Base-by-base conservation (phyloP, 208 protist species). In the Endotrypanum monterogeii region DNA sequence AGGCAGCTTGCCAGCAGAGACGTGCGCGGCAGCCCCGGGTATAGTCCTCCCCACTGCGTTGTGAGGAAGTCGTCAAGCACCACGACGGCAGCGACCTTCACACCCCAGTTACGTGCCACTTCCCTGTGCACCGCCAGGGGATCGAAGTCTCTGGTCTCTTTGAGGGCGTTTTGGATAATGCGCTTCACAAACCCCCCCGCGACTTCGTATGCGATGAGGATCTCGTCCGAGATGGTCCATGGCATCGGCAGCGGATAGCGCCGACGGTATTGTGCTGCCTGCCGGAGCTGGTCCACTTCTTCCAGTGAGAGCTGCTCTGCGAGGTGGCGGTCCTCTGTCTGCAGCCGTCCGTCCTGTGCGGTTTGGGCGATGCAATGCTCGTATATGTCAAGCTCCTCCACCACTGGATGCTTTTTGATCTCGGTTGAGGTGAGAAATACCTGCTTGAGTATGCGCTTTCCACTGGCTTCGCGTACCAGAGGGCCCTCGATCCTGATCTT, bases 401-500 rank as follows among this genome's bases (percentile, higher is more conserved):
- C 63, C 63, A 94, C 83, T n/a, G 83, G 71, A 32, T 67, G 60
- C 81, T 93, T 92, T 39, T 84, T 88, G 18, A 97, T 78, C 63
- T 93, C 90, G 0, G 80, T 82, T 23, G 76, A 84, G 18, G 82
- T 67, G 44, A 92, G 67, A 46, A 97, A 85, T 18, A 82, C 52
- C 71, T 93, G 88, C 79, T 91, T 91, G 20, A 71, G 58, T 25
- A 91, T 87, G 67, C 88, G 88, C 16, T 84, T 83, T 23, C 76
- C 83, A 25, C 87, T 84, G 1, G 90, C 84, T 72, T 83, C 55
- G 20, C 61, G 74, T 5, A 83, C 57, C 6, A 85, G 48, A 39
- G 62, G 74, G 35, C 84, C 93, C 65, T 94, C 89, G 30, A 97
- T 82, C 80, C 94, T 97, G 39, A 97, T 67, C 80, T 94, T 95